Percentiles rank a stretch among this genome's conserved stretches.
phyloP scores from a whole-genome alignment of 140 eudicot genomes.

The Senecio squalidus region DNA sequence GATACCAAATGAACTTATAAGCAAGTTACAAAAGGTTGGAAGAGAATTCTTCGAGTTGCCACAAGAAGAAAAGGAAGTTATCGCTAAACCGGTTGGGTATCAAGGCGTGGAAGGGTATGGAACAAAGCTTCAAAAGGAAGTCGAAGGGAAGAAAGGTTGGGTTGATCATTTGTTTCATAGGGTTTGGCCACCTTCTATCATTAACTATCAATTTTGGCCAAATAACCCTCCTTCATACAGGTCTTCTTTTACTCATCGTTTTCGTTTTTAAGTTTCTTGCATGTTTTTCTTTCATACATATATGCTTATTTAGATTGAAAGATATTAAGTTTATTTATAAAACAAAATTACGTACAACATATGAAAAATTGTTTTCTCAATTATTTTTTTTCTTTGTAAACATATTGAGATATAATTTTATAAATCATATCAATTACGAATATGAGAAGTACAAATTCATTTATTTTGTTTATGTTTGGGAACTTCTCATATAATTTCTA shows the following conservation, averaged over 20 bases:
- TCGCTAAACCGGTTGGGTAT: constrained; percentile 39
- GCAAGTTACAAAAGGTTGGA: constrained; percentile 43
- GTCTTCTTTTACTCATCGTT: constrained; percentile 2
- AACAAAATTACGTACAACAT: no score
- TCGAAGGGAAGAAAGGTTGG: constrained; percentile 52
- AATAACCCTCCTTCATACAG: constrained; percentile 53
- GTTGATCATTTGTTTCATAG: constrained; percentile 63
- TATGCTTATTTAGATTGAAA: background rate
- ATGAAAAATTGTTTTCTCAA: no score
- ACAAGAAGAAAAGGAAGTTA: constrained; percentile 41
- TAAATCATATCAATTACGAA: no score
- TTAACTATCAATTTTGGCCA: constrained; percentile 56
- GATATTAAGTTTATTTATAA: no score
- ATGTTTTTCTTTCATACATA: background rate
- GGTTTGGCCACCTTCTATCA: constrained; percentile 56
- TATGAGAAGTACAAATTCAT: no score
- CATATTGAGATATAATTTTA: no score
- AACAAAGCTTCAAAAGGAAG: constrained; percentile 45
- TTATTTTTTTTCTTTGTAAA: no score
- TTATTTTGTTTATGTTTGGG: no score
- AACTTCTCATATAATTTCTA: no score
- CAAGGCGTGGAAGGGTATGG: constrained; percentile 56
- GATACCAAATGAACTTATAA: constrained; percentile 40
- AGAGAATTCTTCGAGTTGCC: constrained; percentile 51
- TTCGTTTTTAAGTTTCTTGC: background rate